These are phyloP conservation scores for Hyphopichia wangnamkhiaoensis DNA, from an alignment of 1,139 yeast species.

Conservation along the genomic window DNA sequence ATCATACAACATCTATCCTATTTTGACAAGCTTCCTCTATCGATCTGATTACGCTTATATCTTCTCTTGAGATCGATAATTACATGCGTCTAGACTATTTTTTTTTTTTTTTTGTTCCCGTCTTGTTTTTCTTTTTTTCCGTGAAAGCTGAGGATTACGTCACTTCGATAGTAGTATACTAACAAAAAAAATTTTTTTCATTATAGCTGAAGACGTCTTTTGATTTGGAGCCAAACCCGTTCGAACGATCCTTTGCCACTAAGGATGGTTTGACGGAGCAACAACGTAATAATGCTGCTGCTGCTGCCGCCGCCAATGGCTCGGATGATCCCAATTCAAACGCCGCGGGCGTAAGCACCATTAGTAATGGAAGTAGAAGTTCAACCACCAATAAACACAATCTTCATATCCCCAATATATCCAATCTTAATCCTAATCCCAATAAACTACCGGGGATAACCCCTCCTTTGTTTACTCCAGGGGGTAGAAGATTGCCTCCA, in stretches of 20 bases:
- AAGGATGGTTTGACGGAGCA: conserved; percentile 31
- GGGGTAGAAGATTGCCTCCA: conserved; percentile 62
- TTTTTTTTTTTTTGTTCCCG: too few species aligned
- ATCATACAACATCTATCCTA: too few species aligned
- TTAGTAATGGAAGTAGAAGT: conserved; percentile 6
- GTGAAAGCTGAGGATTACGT: conserved; percentile 12
- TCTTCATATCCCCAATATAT: conserved; percentile 36
- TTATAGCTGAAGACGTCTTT: conserved; percentile 49
- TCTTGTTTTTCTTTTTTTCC: conserved; percentile 1
- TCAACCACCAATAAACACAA: conserved; percentile 30
- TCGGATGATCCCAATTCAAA: conserved; percentile 3
- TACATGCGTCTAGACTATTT: too few species aligned
- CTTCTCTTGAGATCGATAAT: too few species aligned
- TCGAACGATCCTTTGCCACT: conserved; percentile 86
- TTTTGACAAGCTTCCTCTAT: too few species aligned
- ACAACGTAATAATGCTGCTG: conserved; percentile 4
- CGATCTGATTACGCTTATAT: too few species aligned
- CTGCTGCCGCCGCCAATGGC: conserved; percentile 11
- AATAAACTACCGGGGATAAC: conserved; percentile 44
- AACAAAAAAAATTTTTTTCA: conserved; percentile 12
- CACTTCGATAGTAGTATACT: conserved; percentile 15
- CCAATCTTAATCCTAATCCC: conserved; percentile 18
- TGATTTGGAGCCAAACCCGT: conserved; percentile 92
- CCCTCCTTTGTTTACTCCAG: conserved; percentile 61
- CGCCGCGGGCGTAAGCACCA: conserved; percentile 6